Conservation (phyloP, 1,139 yeast genomes). For the Taphrina wiesneri region DNA sequence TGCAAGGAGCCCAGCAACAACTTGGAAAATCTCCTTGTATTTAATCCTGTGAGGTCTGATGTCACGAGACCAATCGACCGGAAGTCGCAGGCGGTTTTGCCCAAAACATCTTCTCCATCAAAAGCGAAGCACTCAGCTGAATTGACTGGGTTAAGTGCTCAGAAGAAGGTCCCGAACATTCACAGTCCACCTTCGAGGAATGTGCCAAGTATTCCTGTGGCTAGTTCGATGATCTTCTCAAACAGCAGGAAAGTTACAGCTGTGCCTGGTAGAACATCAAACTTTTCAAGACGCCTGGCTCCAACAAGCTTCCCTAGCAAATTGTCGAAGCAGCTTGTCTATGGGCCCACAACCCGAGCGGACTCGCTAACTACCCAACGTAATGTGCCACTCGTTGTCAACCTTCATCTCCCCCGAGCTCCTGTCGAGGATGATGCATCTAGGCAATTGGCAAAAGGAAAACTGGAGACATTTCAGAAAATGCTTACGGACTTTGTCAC, state of each 20-base stretch:
- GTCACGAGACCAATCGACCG: not conserved
- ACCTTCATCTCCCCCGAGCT: not conserved
- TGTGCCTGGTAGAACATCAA: not conserved
- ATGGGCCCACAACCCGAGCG: not conserved
- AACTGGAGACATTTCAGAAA: not conserved
- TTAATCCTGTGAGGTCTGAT: not conserved
- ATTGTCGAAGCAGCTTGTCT: not conserved
- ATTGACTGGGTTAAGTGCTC: not conserved
- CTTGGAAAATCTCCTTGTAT: not conserved
- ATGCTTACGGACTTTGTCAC: conserved; percentile 5
- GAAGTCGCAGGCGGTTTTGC: not conserved
- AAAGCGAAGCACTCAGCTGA: not conserved
- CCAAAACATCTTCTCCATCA: not conserved
- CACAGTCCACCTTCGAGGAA: not conserved
- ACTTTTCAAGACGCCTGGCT: not conserved
- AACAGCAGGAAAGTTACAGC: not conserved
- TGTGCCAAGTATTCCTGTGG: no score
- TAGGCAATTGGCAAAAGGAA: not conserved
- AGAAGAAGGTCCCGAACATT: not conserved
- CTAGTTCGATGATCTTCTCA: no score
- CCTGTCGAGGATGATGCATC: not conserved
- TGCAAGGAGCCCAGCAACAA: not conserved
- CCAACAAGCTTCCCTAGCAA: not conserved
- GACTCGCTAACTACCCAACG: not conserved
- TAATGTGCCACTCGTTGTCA: not conserved